Conservation (phyloP, 2,329 filamentous ascomycete species). For the Ceratocystis cubensis region DNA sequence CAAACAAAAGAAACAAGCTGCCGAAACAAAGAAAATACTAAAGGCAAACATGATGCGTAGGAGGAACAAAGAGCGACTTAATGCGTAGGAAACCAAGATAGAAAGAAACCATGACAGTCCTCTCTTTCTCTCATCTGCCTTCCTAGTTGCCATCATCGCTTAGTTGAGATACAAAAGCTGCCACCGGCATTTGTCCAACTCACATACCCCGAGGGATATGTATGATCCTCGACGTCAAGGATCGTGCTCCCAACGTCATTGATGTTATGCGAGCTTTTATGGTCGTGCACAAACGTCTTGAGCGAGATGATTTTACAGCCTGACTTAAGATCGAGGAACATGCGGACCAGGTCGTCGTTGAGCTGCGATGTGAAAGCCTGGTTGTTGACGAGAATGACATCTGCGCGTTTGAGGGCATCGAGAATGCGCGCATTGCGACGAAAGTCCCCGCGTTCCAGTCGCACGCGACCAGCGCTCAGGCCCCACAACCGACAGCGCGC, state of each 20-base stretch:
- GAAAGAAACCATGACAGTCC: too few relatives aligned
- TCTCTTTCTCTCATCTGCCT: too few relatives aligned
- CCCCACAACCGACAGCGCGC: conserved; percentile 87
- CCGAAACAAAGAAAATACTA: not conserved
- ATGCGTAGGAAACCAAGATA: too few relatives aligned
- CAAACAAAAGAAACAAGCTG: not conserved
- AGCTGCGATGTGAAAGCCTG: conserved; percentile 84
- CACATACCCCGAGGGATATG: conserved; percentile 58
- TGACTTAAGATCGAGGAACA: conserved; percentile 86
- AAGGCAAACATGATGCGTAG: not conserved
- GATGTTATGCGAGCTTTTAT: conserved; percentile 65
- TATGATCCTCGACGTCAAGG: conserved; percentile 56
- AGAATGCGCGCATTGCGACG: conserved; percentile 58
- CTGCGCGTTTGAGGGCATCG: conserved; percentile 64
- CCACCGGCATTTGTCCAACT: conserved; percentile 84
- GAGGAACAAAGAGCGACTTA: not conserved
- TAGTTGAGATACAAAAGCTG: conserved; percentile 77
- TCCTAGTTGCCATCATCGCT: conserved; percentile 38
- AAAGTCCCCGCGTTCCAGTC: conserved; percentile 74
- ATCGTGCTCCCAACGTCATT: conserved; percentile 71
- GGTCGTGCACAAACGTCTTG: conserved; percentile 76
- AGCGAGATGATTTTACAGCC: conserved; percentile 84
- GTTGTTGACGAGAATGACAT: conserved; percentile 97
- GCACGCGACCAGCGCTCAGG: conserved; percentile 63
- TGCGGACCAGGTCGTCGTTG: conserved; percentile 71